Evolutionary conservation across 129 eudicot species (phyloP).

Genomic region (Saussurea involucrata): DNA sequence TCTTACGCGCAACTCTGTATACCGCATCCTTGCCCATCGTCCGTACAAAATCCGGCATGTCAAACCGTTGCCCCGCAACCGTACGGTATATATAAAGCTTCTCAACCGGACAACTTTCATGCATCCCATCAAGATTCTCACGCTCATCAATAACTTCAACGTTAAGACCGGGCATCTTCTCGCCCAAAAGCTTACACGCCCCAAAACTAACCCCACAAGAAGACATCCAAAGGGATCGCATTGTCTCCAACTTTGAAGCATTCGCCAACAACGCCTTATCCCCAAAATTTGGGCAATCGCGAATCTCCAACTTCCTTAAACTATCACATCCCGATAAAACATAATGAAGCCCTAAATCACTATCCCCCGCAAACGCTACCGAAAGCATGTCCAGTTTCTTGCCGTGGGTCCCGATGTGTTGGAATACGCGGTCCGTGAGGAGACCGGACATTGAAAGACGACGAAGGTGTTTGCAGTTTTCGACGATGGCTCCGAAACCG

Average conservation of each 20-base stretch:
- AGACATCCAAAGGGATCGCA: conserved; percentile 99
- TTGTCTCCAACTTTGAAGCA: conserved; percentile 94
- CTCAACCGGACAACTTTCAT: conserved; percentile 67
- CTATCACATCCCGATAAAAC: conserved; percentile 90
- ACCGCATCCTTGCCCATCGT: conserved; percentile 52
- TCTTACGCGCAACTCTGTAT: neutral
- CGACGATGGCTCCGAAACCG: conserved; percentile 93
- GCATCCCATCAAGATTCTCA: conserved; percentile 57
- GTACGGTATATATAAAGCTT: conserved; percentile 81
- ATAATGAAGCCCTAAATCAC: conserved; percentile 81
- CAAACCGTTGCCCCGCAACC: conserved; percentile 76
- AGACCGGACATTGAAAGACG: conserved; percentile 86
- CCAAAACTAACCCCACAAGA: conserved; percentile 83
- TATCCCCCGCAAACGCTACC: conserved; percentile 87
- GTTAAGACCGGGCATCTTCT: conserved; percentile 73
- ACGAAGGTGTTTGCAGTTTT: conserved; percentile 62
- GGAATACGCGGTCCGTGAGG: conserved; percentile 79
- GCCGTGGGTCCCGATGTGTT: conserved; percentile 73
- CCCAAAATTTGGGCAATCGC: conserved; percentile 96
- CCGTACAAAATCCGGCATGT: conserved; percentile 75
- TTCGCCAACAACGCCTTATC: conserved; percentile 89
- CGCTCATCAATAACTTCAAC: conserved; percentile 95
- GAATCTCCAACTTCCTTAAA: conserved; percentile 84
- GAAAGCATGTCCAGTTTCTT: conserved; percentile 95
- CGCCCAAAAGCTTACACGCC: conserved; percentile 83